Evolutionary conservation across 2,329 filamentous ascomycete species (phyloP).

Genomic region (Onygena corvina): DNA sequence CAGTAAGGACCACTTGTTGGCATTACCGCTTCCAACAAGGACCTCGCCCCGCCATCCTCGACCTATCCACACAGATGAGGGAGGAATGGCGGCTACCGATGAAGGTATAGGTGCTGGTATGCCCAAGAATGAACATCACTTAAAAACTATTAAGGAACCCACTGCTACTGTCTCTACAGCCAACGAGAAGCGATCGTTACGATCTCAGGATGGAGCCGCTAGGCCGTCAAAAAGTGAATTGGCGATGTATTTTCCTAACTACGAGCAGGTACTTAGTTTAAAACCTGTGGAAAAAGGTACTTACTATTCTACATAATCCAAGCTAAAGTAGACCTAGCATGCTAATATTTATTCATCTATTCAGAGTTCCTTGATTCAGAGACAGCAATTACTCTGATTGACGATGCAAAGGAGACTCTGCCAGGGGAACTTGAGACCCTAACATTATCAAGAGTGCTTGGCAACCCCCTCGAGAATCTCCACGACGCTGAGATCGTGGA

Average conservation of each 20-base stretch:
- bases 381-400: constrained; percentile 59
- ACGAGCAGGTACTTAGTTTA: constrained; percentile 86
- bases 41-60: not conserved
- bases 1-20: not conserved
- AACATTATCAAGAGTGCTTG: not conserved
- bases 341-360: not conserved
- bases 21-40: not conserved
- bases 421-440: not conserved
- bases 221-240: constrained; percentile 76
- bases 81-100: not conserved
- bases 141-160: not conserved
- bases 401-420: constrained; percentile 38
- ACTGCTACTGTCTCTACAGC: not conserved
- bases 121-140: not conserved
- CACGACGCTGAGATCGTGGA: constrained; percentile 35
- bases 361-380: constrained; percentile 61
- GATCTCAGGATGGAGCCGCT: constrained; percentile 70
- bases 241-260: constrained; percentile 80
- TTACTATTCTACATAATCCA: constrained; percentile 11
- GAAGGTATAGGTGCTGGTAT: not conserved
- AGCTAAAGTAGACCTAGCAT: no score
- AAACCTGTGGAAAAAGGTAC: constrained; percentile 65
- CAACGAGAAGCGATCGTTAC: constrained; percentile 58
- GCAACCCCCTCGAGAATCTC: constrained; percentile 28
- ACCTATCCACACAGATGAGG: not conserved